These are phyloP conservation scores for Phytopythium boreale DNA, from an alignment of 352 stramenopile genomes.

Conservation along the genomic window DNA sequence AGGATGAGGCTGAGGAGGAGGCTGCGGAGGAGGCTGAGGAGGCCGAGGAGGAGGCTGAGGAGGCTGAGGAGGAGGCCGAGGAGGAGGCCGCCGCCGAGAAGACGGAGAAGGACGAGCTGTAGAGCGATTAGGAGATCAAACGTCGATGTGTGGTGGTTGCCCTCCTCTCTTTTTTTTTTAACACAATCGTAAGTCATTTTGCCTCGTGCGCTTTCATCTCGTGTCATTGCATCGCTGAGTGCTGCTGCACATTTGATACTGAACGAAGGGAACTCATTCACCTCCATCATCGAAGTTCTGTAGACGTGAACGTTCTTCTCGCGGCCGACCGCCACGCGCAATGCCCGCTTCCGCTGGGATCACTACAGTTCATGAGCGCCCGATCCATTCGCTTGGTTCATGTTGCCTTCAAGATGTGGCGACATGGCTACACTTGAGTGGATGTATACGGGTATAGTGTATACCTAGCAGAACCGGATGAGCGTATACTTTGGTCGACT, in stretches of 20 bases:
- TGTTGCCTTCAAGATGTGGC: neutral
- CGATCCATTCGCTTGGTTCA: neutral
- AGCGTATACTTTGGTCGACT: neutral
- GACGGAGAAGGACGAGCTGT: slow-evolving; percentile 50
- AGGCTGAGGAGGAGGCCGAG: slow-evolving; percentile 15
- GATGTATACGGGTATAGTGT: neutral
- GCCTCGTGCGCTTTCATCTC: neutral
- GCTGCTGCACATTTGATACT: no score
- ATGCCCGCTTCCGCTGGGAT: no score
- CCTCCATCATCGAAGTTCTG: no score
- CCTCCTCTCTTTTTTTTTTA: neutral
- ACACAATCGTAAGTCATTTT: neutral
- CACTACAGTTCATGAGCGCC: no score
- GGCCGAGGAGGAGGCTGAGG: slow-evolving; percentile 12
- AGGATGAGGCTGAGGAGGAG: slow-evolving; percentile 42
- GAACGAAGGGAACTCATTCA: no score
- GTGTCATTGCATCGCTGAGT: neutral
- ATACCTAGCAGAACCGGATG: neutral
- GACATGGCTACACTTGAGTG: neutral
- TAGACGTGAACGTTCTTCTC: no score
- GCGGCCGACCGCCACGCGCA: no score
- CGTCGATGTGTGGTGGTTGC: neutral
- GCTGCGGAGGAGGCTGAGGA: slow-evolving; percentile 19
- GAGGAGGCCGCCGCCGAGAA: slow-evolving; percentile 17
- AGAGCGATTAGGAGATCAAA: slow-evolving; percentile 14